A percentile compares a stretch with the other conserved stretches of the same genome.
Evolutionary conservation across 1,284 basidiomycete genomes (phyloP).

Genomic region (Bjerkandera adusta): DNA sequence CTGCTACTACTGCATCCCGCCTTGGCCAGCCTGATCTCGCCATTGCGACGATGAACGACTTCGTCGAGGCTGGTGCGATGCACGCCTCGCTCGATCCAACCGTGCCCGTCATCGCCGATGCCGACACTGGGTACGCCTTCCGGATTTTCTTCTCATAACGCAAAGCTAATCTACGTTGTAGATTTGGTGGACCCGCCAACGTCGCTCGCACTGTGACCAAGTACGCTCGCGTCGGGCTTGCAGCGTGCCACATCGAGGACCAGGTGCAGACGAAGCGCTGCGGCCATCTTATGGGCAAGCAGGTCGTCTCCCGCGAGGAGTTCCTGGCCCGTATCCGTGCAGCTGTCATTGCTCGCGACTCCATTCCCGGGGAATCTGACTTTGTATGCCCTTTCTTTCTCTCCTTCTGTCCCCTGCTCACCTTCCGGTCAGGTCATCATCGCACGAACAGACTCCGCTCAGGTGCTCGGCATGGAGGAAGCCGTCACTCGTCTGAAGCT

Average conservation of each 20-base stretch:
- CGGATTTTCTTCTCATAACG: background rate
- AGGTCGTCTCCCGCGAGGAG: constrained; percentile 75
- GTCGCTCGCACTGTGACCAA: constrained; percentile 74
- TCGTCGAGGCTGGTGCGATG: constrained; percentile 47
- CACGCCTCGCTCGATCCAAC: constrained; percentile 40
- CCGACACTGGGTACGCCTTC: constrained; percentile 65
- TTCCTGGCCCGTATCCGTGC: constrained; percentile 76
- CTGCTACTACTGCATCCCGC: constrained; percentile 74
- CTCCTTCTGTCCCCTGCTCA: too few species aligned
- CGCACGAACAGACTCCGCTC: constrained; percentile 80
- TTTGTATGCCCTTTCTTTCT: constrained; percentile 49
- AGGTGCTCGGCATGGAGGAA: constrained; percentile 80
- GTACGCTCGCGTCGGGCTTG: constrained; percentile 71
- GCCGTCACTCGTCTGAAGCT: constrained; percentile 67
- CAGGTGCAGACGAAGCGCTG: constrained; percentile 84
- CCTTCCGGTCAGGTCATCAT: constrained; percentile 69
- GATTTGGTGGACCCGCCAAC: constrained; percentile 76
- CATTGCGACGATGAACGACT: constrained; percentile 80
- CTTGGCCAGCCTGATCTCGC: constrained; percentile 79
- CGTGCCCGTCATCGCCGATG: constrained; percentile 76
- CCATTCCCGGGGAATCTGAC: constrained; percentile 70
- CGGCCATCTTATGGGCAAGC: constrained; percentile 79
- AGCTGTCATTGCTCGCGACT: constrained; percentile 69
- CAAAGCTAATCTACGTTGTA: constrained; percentile 21
- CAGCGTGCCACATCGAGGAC: constrained; percentile 80